These are phyloP conservation scores for Phascolomyces articulosus DNA, from an alignment of 371 early-diverging fungal species.

Conservation along the genomic window DNA sequence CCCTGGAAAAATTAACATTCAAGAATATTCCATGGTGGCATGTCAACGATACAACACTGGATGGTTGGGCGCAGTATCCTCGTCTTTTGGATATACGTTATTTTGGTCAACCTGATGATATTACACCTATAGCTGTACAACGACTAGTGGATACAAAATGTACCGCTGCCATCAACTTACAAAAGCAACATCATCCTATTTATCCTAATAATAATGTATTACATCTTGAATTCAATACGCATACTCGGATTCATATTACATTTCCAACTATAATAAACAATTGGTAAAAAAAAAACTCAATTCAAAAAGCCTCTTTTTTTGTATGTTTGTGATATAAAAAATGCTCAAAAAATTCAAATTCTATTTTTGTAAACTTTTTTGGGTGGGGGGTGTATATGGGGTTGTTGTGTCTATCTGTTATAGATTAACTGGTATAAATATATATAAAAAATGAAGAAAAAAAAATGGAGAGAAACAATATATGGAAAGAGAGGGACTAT, in stretches of 20 bases:
- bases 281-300: not conserved
- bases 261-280: constrained; percentile 4
- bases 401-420: no score
- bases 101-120: constrained; percentile 6
- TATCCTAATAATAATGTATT: not conserved
- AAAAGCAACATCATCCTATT: not conserved
- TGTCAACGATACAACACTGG: not conserved
- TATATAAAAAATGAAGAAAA: no score
- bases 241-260: constrained; percentile 4
- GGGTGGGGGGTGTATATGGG: no score
- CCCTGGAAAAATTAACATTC: not conserved
- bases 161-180: not conserved
- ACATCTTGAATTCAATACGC: constrained; percentile 7
- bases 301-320: no score
- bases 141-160: not conserved
- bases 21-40: not conserved
- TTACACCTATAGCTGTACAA: not conserved
- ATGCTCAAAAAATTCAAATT: no score
- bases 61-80: not conserved
- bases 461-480: no score
- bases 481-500: not conserved
- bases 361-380: no score
- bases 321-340: not conserved
- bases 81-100: not conserved
- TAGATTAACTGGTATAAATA: no score